These are phyloP conservation scores for Bocquillonia castaneifolia DNA, from an alignment of 441 rosid genomes.

Conservation along the genomic window DNA sequence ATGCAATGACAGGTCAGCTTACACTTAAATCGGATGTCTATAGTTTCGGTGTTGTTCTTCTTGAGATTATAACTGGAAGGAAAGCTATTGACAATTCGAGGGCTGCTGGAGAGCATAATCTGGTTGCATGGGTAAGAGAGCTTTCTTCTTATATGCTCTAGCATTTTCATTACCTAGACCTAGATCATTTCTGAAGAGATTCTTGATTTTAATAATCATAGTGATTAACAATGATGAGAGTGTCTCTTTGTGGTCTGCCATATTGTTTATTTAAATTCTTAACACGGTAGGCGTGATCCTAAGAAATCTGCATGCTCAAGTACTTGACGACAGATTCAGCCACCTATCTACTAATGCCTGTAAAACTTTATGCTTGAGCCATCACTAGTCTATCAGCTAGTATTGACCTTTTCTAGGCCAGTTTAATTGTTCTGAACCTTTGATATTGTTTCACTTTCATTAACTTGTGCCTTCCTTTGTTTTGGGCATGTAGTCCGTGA, in stretches of 20 bases:
- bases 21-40: constrained; percentile 90
- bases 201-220: not conserved
- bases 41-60: constrained; percentile 93
- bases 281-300: not conserved
- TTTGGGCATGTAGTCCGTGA: not conserved
- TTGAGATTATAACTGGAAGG: constrained; percentile 88
- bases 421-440: not conserved
- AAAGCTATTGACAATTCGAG: constrained; percentile 80
- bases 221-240: not conserved
- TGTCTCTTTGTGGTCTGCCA: not conserved
- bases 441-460: not conserved
- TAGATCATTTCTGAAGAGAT: not conserved
- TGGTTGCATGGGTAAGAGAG: constrained; percentile 85
- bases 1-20: constrained; percentile 97
- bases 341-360: not conserved
- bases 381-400: not conserved
- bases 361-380: not conserved
- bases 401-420: not conserved
- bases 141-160: constrained; percentile 2
- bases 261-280: not conserved
- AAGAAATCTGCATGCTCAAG: not conserved
- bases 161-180: too few species aligned
- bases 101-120: constrained; percentile 70
- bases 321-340: not conserved
- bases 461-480: not conserved